A percentile compares a stretch with the other conserved stretches of the same genome.
Conservation (phyloP, 371 early-diverging fungal genomes). For the Zopfochytrium polystomum region DNA sequence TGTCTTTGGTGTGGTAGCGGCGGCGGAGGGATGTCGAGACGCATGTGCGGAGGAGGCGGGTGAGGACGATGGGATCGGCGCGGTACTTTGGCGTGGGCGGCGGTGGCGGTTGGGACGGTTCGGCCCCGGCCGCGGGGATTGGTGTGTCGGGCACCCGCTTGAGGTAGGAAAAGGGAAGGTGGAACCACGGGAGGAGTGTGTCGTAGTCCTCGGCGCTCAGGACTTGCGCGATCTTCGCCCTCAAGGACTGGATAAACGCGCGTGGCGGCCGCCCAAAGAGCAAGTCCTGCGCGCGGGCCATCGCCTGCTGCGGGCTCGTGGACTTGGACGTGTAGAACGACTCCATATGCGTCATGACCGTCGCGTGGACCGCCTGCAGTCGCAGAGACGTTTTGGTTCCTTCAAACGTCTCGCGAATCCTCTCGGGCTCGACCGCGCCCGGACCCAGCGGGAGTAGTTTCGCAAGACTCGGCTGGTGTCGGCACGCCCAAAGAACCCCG, state of each 20-base stretch:
- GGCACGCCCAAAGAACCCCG: conserved; percentile 22
- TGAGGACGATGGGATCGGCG: conserved; percentile 9
- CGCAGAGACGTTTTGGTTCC: conserved; percentile 5
- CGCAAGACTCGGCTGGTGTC: conserved; percentile 18
- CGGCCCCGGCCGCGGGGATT: too few species aligned
- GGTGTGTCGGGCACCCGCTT: too few species aligned
- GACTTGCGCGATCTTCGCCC: conserved; percentile 4
- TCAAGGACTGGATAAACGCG: conserved; percentile 12
- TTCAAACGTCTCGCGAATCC: conserved; percentile 14
- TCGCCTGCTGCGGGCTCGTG: conserved; percentile 2
- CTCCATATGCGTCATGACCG: too few species aligned
- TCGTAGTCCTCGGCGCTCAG: conserved; percentile 3
- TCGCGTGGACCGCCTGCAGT: conserved; percentile 12
- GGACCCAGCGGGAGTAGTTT: conserved; percentile 3
- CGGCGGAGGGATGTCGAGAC: conserved; percentile 18
- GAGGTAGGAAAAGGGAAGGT: conserved; percentile 10
- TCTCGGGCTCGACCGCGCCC: conserved; percentile 6
- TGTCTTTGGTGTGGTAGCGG: conserved; percentile 27
- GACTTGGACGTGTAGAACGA: conserved; percentile 14
- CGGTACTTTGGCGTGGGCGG: conserved; percentile 13
- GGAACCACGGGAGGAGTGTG: conserved; percentile 11
- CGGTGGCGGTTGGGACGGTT: too few species aligned
- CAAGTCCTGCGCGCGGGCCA: conserved; percentile 19
- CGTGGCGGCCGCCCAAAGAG: conserved; percentile 25
- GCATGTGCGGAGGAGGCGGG: conserved; percentile 7